A percentile compares a stretch with the other conserved stretches of the same genome.
These are phyloP conservation scores for Termitomyces sp. DNA, from an alignment of 768 basidiomycete genomes.

Conservation along the genomic window DNA sequence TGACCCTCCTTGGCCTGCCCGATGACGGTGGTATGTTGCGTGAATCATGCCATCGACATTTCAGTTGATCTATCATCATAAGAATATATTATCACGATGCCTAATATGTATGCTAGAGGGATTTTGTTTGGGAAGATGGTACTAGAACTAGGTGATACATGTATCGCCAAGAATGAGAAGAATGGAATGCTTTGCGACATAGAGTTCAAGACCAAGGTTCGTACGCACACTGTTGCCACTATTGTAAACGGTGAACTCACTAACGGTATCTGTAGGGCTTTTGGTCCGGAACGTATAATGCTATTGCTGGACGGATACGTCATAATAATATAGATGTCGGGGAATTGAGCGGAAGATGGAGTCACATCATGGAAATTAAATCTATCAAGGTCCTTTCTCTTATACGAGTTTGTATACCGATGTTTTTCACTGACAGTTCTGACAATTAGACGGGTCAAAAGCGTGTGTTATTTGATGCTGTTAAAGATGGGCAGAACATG, in stretches of 20 bases:
- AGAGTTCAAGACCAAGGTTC: constrained; percentile 96
- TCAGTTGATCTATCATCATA: not conserved
- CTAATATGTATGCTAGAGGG: constrained; percentile 93
- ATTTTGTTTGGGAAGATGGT: constrained; percentile 94
- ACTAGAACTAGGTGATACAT: constrained; percentile 89
- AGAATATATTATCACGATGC: constrained; percentile 93
- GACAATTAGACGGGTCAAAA: constrained; percentile 53
- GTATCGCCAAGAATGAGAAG: constrained; percentile 78
- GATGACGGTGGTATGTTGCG: constrained; percentile 75
- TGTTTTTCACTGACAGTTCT: not conserved
- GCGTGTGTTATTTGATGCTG: constrained; percentile 80
- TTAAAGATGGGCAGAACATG: constrained; percentile 66
- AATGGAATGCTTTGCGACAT: constrained; percentile 73
- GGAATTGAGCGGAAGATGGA: constrained; percentile 90
- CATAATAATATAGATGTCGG: constrained; percentile 63
- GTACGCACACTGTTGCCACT: constrained; percentile 4
- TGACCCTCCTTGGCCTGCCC: constrained; percentile 74
- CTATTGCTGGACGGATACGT: constrained; percentile 76
- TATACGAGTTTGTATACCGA: not conserved
- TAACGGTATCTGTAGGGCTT: constrained; percentile 59
- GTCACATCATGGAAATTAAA: constrained; percentile 83
- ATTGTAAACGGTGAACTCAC: not conserved
- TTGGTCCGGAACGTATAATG: constrained; percentile 96
- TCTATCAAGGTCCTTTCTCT: constrained; percentile 47
- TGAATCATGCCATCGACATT: not conserved